Base-by-base conservation (phyloP, 441 rosid genomes). In the Eruca vesicaria region DNA sequence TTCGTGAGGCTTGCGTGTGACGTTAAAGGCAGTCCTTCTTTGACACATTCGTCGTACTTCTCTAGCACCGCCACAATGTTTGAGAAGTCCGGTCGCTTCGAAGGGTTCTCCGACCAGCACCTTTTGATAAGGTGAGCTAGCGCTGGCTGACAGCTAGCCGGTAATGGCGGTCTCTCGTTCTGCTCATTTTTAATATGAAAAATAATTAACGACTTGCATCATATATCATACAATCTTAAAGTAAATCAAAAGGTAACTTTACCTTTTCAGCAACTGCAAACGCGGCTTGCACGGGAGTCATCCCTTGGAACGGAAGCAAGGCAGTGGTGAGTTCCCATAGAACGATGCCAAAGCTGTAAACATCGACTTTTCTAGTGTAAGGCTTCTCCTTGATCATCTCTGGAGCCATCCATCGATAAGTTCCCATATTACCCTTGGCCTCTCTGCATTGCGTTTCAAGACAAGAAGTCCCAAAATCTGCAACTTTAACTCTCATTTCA, bases 251-350 rank as follows among this genome's bases (percentile, higher is more conserved):
- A 28, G 23, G 7, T 6, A 38, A 5, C 32, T 38, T 82, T 32
- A 93, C 98, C 97, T 94, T 94, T 82, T 92, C 97, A 55, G 98
- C 98, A n/a, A 92, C 98, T 11, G 98, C 97, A 43, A 92, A 94
- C 6, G 98, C 98, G 41, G 98, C 97, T 82, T 94, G 98, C 67
- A 94, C 97, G 0, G 98, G 98, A 38, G 97, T 19, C 97, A 94
- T 94, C 68, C 98, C 98, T 84, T 94, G 98, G 73, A 94, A 94
- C 14, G 98, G 98, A 82, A 94, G 97, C 87, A 94, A 78, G 3
- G 95, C 91, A 7, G 98, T 94, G 7, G 93, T 91, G 67, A 94
- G 98, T 86, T 94, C 98, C 98, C 98, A 94, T 48, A 94, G 80
- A 63, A 94, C 98, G 50, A 94, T 94, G 19, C 97, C 98, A 10